Conservation (phyloP, 2,329 filamentous ascomycete species). For the Dothiorella sarmentorum region DNA sequence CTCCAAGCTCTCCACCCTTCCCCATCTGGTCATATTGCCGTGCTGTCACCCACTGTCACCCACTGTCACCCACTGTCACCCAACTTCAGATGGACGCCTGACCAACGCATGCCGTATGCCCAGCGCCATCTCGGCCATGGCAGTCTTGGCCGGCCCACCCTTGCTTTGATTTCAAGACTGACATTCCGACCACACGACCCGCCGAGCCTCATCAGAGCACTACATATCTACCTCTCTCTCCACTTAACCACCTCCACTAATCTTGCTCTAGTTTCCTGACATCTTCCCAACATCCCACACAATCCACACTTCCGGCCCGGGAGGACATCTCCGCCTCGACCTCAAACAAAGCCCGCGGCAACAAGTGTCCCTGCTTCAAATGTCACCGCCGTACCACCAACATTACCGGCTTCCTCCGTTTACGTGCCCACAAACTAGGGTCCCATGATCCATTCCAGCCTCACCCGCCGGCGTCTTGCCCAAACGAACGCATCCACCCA, state of each 20-base stretch:
- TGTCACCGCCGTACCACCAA: background rate
- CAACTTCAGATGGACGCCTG: background rate
- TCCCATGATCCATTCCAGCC: background rate
- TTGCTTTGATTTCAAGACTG: background rate
- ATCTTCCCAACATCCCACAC: background rate
- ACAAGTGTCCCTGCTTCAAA: background rate
- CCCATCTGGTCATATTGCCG: background rate
- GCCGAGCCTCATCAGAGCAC: background rate
- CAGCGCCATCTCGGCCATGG: background rate
- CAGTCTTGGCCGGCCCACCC: background rate
- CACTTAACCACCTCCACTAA: background rate
- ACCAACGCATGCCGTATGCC: background rate
- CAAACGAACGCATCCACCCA: too few relatives aligned
- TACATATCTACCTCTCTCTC: conserved; percentile 2
- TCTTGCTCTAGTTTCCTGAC: background rate
- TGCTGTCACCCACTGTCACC: background rate
- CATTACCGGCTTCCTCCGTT: background rate
- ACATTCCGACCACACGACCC: background rate
- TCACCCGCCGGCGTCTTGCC: too few relatives aligned
- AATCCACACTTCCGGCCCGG: too few relatives aligned
- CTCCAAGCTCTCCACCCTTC: background rate
- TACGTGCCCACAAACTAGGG: background rate
- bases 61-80: background rate
- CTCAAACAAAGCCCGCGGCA: background rate
- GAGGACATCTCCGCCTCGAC: background rate